Conservation (phyloP, 2,329 filamentous ascomycete species). For the Tolypocladium ophioglossoides region DNA sequence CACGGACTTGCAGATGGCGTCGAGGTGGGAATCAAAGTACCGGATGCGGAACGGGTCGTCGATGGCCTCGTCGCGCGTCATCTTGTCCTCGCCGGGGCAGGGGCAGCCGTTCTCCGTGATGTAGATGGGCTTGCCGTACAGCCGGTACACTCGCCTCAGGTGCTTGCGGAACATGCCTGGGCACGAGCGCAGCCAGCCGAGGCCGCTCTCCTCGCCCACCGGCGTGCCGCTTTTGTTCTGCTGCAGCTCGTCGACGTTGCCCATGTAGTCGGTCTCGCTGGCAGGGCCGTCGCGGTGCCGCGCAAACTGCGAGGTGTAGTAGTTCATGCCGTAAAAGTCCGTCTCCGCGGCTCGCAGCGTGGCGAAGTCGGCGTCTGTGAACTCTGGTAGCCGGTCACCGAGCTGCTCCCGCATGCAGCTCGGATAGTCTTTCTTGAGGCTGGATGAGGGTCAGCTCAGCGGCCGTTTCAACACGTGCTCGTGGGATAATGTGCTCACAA, state of each 20-base stretch:
- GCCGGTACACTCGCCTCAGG: slow-evolving; percentile 64
- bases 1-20: slow-evolving; percentile 63
- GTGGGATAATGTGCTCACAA: slow-evolving; percentile 14
- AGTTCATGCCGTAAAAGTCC: slow-evolving; percentile 93
- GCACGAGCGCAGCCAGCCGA: slow-evolving; percentile 68
- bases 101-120: slow-evolving; percentile 86
- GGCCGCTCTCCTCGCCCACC: slow-evolving; percentile 76
- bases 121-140: slow-evolving; percentile 72
- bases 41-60: slow-evolving; percentile 72
- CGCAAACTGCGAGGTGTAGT: slow-evolving; percentile 85
- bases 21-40: slow-evolving; percentile 71
- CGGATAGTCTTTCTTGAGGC: slow-evolving; percentile 50
- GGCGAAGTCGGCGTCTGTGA: slow-evolving; percentile 59
- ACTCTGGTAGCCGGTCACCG: slow-evolving; percentile 63
- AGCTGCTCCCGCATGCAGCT: slow-evolving; percentile 76
- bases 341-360: slow-evolving; percentile 66
- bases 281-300: slow-evolving; percentile 55
- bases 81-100: slow-evolving; percentile 70
- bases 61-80: slow-evolving; percentile 59
- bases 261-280: slow-evolving; percentile 56
- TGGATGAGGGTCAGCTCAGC: not conserved
- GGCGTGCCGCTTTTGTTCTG: slow-evolving; percentile 60
- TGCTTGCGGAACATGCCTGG: slow-evolving; percentile 68
- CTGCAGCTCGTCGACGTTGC: slow-evolving; percentile 64
- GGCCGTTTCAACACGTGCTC: not conserved